Evolutionary conservation across 2,329 filamentous ascomycete genomes (phyloP), one percentile per base, ranked within the genome.

Genomic region (Stenocarpella maydis): DNA sequence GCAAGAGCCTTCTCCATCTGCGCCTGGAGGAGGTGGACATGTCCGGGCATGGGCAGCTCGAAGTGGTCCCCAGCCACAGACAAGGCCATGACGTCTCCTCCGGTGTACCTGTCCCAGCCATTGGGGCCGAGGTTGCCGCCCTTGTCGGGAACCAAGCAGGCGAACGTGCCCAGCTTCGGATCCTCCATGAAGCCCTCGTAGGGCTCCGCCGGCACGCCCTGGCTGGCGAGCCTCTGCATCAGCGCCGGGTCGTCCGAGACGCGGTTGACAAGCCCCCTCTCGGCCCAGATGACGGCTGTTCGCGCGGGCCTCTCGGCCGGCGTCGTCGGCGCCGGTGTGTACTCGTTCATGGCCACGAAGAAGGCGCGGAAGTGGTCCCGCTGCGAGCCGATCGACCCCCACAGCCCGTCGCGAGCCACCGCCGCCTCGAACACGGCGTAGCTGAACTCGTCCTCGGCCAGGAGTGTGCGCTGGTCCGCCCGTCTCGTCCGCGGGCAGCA

Each of bases 101-200:
- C 69, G 2, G 64, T 66, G 28, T 68, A 70, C 65, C 47, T 61
- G 17, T 68, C 65, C 69, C 69, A 70, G 10, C 69, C 69, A 17
- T 70, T 70, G 10, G 65, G 65, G n/a, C 69, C 58, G 12, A 70
- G 52, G 53, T 65, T 61, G 17, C 68, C 65, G n/a, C 67, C 67
- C 65, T 70, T 70, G 28, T 67, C 67, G 5, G 69, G 69, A 24
- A 70, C 69, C 4, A 61, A 41, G 37, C 69, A 70, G 2, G 69
- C 65, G 17, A 70, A 65, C 1, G 69, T 65, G 4, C 69, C 69
- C 15, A 70, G 43, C 31, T 53, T 58, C 3, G 69, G 69, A 24
- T 70, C 69, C 69, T 68, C 67, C 69, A 70, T 70, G n/a, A 70
- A 70, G 34, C 67, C 67, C 34, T 50, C 65, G 34, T 61, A 66